A percentile compares a stretch with the other conserved stretches of the same genome.
phyloP scores from a whole-genome alignment of 2,329 filamentous ascomycete species.

The Blastomyces parvus region DNA sequence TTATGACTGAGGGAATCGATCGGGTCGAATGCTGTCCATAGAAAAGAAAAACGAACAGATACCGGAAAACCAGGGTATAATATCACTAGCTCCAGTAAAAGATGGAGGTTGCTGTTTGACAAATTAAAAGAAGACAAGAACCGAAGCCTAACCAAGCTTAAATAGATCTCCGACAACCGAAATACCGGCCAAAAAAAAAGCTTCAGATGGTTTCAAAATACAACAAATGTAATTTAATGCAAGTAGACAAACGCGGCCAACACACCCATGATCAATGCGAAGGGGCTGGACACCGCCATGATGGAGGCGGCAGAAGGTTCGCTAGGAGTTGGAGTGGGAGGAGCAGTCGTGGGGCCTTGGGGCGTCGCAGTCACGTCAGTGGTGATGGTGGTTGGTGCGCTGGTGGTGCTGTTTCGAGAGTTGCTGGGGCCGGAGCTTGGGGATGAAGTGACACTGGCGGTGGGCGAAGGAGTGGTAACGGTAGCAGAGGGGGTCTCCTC shows the following conservation, averaged over 20 bases:
- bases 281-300: slow-evolving; percentile 21
- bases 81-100: no score
- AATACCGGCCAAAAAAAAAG: neutral
- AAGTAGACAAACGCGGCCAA: slow-evolving; percentile 28
- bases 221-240: slow-evolving; percentile 13
- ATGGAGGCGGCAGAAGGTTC: slow-evolving; percentile 20
- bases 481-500: slow-evolving; percentile 8
- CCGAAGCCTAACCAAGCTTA: neutral
- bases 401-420: slow-evolving; percentile 30
- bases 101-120: neutral
- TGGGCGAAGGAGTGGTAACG: slow-evolving; percentile 15
- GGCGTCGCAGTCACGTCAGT: slow-evolving; percentile 16
- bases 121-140: neutral
- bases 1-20: neutral
- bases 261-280: slow-evolving; percentile 25
- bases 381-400: slow-evolving; percentile 16
- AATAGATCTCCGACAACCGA: neutral
- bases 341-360: slow-evolving; percentile 15
- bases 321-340: slow-evolving; percentile 16
- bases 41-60: neutral
- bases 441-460: slow-evolving; percentile 9
- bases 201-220: neutral
- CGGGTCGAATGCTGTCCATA: neutral
- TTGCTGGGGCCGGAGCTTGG: slow-evolving; percentile 29
- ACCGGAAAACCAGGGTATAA: neutral